Conservation (phyloP, 2,329 filamentous ascomycete genomes). For the Curvularia verruculosa region DNA sequence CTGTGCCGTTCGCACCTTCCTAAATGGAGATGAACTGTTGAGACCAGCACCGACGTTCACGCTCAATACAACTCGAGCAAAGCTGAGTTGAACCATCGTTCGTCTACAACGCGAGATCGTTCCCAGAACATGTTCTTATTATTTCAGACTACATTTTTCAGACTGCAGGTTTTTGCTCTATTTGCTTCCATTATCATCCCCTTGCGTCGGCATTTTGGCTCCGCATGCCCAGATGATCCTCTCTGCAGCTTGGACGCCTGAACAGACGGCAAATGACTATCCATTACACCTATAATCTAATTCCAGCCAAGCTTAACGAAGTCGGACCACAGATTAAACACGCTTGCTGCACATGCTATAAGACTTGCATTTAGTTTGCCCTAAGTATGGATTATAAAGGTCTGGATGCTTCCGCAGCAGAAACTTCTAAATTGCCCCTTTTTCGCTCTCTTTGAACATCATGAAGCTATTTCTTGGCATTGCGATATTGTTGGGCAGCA, state of each 20-base stretch:
- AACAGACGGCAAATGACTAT: not conserved
- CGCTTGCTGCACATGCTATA: not conserved
- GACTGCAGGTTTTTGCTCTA: not conserved
- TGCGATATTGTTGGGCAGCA: not conserved
- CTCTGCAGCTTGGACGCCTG: not conserved
- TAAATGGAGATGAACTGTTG: not conserved
- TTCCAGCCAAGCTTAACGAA: not conserved
- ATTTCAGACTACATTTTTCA: not conserved
- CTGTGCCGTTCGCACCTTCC: not conserved
- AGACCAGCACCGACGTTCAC: not conserved
- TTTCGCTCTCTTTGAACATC: not conserved
- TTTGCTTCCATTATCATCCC: not conserved
- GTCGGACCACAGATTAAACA: not conserved
- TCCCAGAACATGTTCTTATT: not conserved
- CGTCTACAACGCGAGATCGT: not conserved
- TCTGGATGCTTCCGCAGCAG: not conserved
- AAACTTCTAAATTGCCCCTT: not conserved
- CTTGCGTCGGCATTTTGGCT: not conserved
- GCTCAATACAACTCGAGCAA: not conserved
- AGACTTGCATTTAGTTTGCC: not conserved
- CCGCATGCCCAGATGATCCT: not conserved
- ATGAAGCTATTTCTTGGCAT: not conserved
- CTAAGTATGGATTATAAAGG: not conserved
- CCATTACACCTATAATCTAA: not conserved
- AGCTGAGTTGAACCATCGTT: not conserved